Evolutionary conservation across 2,329 filamentous ascomycete genomes (phyloP), one percentile per base, ranked within the genome.

Genomic region (Sclerotinia subarctica): DNA sequence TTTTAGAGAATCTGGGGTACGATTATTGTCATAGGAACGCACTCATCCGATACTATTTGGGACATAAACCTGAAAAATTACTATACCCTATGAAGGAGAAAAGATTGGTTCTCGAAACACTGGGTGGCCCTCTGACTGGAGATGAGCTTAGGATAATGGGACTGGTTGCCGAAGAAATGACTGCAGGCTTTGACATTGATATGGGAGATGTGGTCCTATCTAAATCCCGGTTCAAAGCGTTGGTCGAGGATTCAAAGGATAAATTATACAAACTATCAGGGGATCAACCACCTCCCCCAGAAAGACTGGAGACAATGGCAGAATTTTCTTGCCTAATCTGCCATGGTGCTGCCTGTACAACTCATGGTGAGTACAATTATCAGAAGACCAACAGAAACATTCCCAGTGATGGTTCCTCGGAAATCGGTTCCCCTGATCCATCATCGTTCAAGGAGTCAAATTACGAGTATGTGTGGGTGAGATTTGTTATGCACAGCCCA

Each of bases 281-380:
- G 21, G 8, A 60, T 21, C 38, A 35, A 47, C n/a, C 46, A 21
- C 21, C 57, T 29, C 42, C 53, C 46, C 29, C 64, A 10, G 69
- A 70, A 44, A 67, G 68, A 52, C 59, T 75, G 32, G 70, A 70
- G 52, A 76, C 75, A 10, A 74, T 72, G 32, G 66, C 71, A 5
- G 69, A 63, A n/a, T 68, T 75, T 15, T 69, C 64, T 10, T 77
- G 75, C 59, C 46, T 76, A 21, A 73, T 77, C 19, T 77, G 75
- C 52, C 71, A 70, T 60, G 74, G 21, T 72, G 73, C 68, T 75
- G 75, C 53, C 70, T 77, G 75, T 53, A 74, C 72, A 32, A 75
- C 72, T 10, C 75, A 77, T 64, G 75, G 75, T n/a, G 73, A 75
- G 42, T 75, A 72, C 38, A 54, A 49, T 29, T 66, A 59, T 58